These are phyloP conservation scores for Boletellus ananiceps DNA, from an alignment of 768 basidiomycete genomes.

Conservation along the genomic window DNA sequence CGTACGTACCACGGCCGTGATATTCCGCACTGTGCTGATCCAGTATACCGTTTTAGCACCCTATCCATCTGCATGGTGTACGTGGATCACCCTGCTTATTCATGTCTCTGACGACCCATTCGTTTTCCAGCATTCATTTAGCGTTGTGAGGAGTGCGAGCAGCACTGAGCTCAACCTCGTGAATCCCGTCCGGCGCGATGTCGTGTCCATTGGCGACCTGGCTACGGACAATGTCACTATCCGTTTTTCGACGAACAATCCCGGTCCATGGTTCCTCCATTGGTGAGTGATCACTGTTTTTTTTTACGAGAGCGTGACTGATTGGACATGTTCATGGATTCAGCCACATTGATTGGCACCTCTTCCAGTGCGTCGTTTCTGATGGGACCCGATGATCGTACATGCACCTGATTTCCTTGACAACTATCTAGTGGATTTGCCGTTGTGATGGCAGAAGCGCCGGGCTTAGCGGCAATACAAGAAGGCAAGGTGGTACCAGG, in stretches of 20 bases:
- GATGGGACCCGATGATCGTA: background rate
- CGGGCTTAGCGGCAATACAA: slow-evolving; percentile 3
- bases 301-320: background rate
- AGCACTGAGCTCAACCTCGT: slow-evolving; percentile 30
- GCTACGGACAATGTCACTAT: slow-evolving; percentile 46
- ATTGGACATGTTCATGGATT: background rate
- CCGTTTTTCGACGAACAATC: slow-evolving; percentile 61
- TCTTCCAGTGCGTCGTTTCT: slow-evolving; percentile 17
- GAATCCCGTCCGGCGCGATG: slow-evolving; percentile 36
- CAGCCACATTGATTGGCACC: slow-evolving; percentile 32
- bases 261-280: slow-evolving; percentile 58
- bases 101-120: background rate
- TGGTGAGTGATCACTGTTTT: slow-evolving; percentile 22
- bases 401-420: background rate
- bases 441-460: slow-evolving; percentile 28
- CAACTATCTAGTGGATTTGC: slow-evolving; percentile 22
- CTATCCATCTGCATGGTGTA: slow-evolving; percentile 41
- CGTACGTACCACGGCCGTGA: slow-evolving; percentile 17
- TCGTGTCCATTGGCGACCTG: slow-evolving; percentile 21
- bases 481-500: slow-evolving; percentile 18
- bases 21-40: background rate
- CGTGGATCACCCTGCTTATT: slow-evolving; percentile 4
- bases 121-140: slow-evolving; percentile 31
- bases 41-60: slow-evolving; percentile 25
- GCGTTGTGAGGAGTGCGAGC: slow-evolving; percentile 33